Evolutionary conservation across 2,329 filamentous ascomycete species (phyloP), one percentile per base, ranked within the genome.

Genomic region (Samsoniella hepiali): DNA sequence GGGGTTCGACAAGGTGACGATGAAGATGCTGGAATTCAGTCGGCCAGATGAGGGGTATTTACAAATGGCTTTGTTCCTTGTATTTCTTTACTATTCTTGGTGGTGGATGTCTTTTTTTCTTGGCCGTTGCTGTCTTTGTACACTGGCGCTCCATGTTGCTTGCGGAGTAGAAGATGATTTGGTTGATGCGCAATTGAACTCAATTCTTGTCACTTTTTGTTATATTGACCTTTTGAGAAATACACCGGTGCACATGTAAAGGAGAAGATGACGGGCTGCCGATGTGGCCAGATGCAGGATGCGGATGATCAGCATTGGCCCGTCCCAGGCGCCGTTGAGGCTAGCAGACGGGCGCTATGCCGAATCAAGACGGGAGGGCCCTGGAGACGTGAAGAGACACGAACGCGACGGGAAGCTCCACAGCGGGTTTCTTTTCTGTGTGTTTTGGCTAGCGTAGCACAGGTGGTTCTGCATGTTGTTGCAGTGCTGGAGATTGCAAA

Each of bases 341-440:
- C 51, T 54, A 38, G 8, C 29, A 40, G 32, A 10, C 51, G 51
- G 51, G 34, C 51, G 51, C 51, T 54, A 54, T 15, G 15, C 38
- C 15, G 54, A 57, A 57, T 57, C 29, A 42, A 45, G 54, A 38
- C 15, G 11, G 34, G 29, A 13, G 8, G 31, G 7, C 31, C 29
- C n/a, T 22, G n/a, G 34, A n/a, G 49, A 60, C 58, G 58, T 60
- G 58, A 53, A 60, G 58, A 60, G 58, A 60, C 36, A 60, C 47
- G 58, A 60, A 60, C 58, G 58, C 58, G 58, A 53, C 58, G 58
- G 58, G 58, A 60, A 44, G 58, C 32, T 44, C 58, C 58, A 53
- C 58, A 51, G 36, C 32, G 45, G 57, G 45, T 22, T 58, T 56
- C 22, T 22, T 10, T 22, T 17, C 29, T 49, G 11, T 32, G 42